These are phyloP conservation scores for Sclerotinia borealis DNA, from an alignment of 2,329 filamentous ascomycete genomes.

Conservation along the genomic window DNA sequence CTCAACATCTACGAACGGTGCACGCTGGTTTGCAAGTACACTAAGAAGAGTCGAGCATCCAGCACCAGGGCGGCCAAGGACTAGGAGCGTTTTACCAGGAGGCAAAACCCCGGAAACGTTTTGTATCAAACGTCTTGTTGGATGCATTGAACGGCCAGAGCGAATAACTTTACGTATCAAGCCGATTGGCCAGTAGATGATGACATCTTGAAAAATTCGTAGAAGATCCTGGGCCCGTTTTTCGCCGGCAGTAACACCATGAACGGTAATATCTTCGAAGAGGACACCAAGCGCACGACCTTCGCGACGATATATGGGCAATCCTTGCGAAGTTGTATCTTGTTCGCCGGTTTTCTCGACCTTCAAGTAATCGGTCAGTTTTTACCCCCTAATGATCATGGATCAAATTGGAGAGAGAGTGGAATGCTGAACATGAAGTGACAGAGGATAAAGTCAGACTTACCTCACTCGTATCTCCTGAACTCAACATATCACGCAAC, in stretches of 20 bases:
- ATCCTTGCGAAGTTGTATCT: background rate
- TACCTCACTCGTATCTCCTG: background rate
- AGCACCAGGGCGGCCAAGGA: conserved; percentile 60
- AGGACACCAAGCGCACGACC: background rate
- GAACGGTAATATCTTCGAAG: background rate
- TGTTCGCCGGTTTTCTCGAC: background rate
- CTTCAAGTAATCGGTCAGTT: background rate
- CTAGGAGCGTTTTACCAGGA: conserved; percentile 67
- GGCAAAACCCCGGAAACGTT: background rate
- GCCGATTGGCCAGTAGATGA: background rate
- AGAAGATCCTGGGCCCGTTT: background rate
- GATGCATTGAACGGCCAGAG: background rate
- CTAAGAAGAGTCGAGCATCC: conserved; percentile 71
- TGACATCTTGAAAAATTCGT: background rate
- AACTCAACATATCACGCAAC: background rate
- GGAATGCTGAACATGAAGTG: background rate
- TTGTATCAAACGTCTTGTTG: background rate
- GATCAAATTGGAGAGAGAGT: too few relatives aligned
- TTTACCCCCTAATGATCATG: background rate
- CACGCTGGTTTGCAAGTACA: conserved; percentile 57
- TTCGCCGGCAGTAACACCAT: background rate
- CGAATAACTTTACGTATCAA: background rate
- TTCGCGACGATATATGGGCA: background rate
- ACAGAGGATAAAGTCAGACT: background rate
- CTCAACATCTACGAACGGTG: conserved; percentile 50